These are phyloP conservation scores for Phaffomyces antillensis DNA, from an alignment of 805 yeast genomes.

Conservation along the genomic window DNA sequence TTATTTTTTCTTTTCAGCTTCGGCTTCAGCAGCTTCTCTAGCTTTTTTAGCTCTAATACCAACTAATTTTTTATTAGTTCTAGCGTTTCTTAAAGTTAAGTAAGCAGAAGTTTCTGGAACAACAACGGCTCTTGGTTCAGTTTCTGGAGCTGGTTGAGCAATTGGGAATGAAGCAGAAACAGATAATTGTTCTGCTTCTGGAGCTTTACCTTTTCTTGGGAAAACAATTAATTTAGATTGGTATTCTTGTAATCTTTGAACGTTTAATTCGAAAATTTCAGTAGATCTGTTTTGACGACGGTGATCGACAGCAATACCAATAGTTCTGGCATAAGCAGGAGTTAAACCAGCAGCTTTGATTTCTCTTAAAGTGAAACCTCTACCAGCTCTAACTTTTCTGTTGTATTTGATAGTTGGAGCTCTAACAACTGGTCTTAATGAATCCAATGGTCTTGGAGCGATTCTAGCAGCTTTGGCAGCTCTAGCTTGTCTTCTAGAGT, in stretches of 20 bases:
- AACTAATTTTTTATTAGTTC: slow-evolving; percentile 86
- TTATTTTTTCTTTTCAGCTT: slow-evolving; percentile 97
- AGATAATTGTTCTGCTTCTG: slow-evolving; percentile 71
- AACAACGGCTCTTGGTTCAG: slow-evolving; percentile 81
- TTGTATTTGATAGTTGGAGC: slow-evolving; percentile 98
- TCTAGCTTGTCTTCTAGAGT: slow-evolving; percentile 92
- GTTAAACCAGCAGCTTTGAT: slow-evolving; percentile 95
- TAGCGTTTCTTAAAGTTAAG: slow-evolving; percentile 93
- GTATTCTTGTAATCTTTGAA: slow-evolving; percentile 95
- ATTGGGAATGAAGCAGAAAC: slow-evolving; percentile 86
- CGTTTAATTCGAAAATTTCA: slow-evolving; percentile 92
- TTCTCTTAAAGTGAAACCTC: slow-evolving; percentile 98
- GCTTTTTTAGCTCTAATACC: slow-evolving; percentile 99
- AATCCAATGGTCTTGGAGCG: slow-evolving; percentile 97
- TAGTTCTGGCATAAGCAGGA: slow-evolving; percentile 93
- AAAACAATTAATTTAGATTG: slow-evolving; percentile 91
- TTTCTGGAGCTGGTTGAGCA: slow-evolving; percentile 65
- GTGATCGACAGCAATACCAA: slow-evolving; percentile 99
- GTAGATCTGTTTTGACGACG: slow-evolving; percentile 98
- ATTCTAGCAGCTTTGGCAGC: slow-evolving; percentile 86
- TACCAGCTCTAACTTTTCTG: slow-evolving; percentile 99
- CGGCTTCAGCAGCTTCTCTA: slow-evolving; percentile 95
- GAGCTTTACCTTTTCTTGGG: slow-evolving; percentile 84
- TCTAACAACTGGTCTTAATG: slow-evolving; percentile 96
- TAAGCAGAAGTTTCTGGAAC: slow-evolving; percentile 67